A percentile compares a stretch with the other conserved stretches of the same genome.
phyloP scores from a whole-genome alignment of 305 asterid species.

The Rubia tinctorum region DNA sequence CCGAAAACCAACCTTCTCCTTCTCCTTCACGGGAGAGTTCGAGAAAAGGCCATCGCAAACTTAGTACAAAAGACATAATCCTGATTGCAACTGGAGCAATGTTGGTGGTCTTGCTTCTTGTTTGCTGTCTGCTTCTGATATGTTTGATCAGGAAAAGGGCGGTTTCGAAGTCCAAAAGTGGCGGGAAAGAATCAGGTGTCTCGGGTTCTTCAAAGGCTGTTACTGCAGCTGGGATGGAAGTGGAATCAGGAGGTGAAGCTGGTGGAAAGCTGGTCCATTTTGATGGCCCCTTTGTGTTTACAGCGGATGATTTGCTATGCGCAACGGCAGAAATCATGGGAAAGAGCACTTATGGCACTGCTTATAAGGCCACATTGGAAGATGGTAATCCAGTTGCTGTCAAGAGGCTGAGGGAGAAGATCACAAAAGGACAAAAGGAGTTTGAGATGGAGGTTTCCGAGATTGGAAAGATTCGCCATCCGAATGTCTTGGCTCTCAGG shows the following conservation, averaged over 20 bases:
- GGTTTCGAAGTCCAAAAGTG: slow-evolving; percentile 35
- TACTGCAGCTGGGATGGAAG: slow-evolving; percentile 29
- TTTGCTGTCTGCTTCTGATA: slow-evolving; percentile 43
- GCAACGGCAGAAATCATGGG: slow-evolving; percentile 56
- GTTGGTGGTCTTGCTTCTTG: slow-evolving; percentile 34
- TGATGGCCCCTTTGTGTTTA: slow-evolving; percentile 46
- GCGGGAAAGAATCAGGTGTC: slow-evolving; percentile 23
- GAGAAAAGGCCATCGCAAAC: slow-evolving; percentile 33
- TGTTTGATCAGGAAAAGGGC: slow-evolving; percentile 59
- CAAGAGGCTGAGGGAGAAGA: slow-evolving; percentile 51
- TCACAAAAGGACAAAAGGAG: slow-evolving; percentile 44
- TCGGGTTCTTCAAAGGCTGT: slow-evolving; percentile 24
- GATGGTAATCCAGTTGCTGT: slow-evolving; percentile 44
- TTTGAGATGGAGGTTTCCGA: slow-evolving; percentile 42
- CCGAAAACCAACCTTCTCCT: slow-evolving; percentile 25
- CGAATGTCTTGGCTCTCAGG: slow-evolving; percentile 40
- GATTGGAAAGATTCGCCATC: slow-evolving; percentile 42
- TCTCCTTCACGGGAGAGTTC: slow-evolving; percentile 31
- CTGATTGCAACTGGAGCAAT: slow-evolving; percentile 74
- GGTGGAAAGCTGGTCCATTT: slow-evolving; percentile 54
- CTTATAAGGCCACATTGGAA: slow-evolving; percentile 47
- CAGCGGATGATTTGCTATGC: slow-evolving; percentile 44
- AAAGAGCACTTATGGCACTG: slow-evolving; percentile 47
- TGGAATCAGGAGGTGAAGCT: slow-evolving; percentile 38
- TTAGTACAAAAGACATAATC: slow-evolving; percentile 76